Percentiles rank a stretch among this genome's conserved stretches.
phyloP scores from a whole-genome alignment of 2,329 filamentous ascomycete species.

The Xylaria sp. region DNA sequence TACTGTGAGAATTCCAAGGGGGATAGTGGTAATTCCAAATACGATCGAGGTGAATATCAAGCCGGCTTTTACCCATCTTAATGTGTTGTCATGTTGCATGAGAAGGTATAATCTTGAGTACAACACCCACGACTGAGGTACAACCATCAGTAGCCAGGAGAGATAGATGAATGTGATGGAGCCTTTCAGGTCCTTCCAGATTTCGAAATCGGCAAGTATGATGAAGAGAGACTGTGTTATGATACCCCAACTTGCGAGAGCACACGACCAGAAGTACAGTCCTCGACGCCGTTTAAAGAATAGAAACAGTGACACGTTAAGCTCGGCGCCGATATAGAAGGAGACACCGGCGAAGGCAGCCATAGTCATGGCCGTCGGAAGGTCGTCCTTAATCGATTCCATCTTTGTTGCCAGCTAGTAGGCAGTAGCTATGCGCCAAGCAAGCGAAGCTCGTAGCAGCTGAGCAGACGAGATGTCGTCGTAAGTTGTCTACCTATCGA shows the following conservation, averaged over 20 bases:
- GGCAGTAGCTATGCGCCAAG: conserved; percentile 10
- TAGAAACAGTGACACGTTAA: conserved; percentile 40
- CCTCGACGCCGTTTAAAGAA: conserved; percentile 42
- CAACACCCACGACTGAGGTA: conserved; percentile 41
- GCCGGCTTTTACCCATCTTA: conserved; percentile 33
- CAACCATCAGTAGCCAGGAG: conserved; percentile 42
- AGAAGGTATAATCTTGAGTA: conserved; percentile 43
- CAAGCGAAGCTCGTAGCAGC: conserved; percentile 9
- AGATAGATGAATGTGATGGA: conserved; percentile 41
- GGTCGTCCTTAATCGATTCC: conserved; percentile 24
- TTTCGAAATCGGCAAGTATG: conserved; percentile 40
- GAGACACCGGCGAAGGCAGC: conserved; percentile 46
- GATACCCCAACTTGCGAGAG: conserved; percentile 39
- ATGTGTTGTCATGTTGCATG: conserved; percentile 31
- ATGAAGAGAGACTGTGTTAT: conserved; percentile 42
- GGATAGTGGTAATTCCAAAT: conserved; percentile 39
- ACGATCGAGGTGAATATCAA: conserved; percentile 39
- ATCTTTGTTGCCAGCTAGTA: conserved; percentile 14
- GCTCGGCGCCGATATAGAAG: conserved; percentile 43
- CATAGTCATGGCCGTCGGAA: conserved; percentile 42
- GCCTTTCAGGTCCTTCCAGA: conserved; percentile 35
- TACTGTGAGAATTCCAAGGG: conserved; percentile 40
- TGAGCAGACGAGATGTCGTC: background rate
- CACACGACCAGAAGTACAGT: conserved; percentile 43
- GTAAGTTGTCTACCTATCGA: conserved; percentile 4